These are phyloP conservation scores for Exophiala sp. DNA, from an alignment of 2,329 filamentous ascomycete genomes.

Conservation along the genomic window DNA sequence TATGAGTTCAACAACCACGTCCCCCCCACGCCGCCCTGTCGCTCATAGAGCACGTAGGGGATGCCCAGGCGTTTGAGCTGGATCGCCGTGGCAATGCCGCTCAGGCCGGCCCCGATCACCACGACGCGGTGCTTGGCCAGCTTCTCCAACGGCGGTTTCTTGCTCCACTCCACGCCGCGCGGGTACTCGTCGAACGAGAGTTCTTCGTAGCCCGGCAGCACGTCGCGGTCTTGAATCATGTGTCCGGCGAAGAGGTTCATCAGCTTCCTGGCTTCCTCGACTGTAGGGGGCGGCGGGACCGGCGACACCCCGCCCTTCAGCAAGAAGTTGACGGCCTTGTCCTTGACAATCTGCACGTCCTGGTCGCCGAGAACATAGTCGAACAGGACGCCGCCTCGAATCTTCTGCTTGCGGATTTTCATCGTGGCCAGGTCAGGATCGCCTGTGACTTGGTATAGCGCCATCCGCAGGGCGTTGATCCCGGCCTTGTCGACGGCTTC, in stretches of 20 bases:
- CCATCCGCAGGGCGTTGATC: conserved; percentile 1
- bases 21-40: conserved; percentile 30
- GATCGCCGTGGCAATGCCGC: conserved; percentile 37
- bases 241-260: not conserved
- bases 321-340: not conserved
- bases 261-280: not conserved
- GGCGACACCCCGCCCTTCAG: not conserved
- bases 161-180: conserved; percentile 1
- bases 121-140: not conserved
- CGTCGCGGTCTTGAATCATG: not conserved
- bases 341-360: not conserved
- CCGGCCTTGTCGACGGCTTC: not conserved
- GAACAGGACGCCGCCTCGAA: not conserved
- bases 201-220: not conserved
- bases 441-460: not conserved
- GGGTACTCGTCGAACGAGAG: conserved; percentile 1
- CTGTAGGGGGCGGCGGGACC: not conserved
- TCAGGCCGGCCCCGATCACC: conserved; percentile 38
- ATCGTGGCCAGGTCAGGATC: not conserved
- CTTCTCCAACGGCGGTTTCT: not conserved
- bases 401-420: not conserved
- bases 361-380: not conserved
- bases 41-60: conserved; percentile 27
- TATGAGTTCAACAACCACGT: conserved; percentile 31
- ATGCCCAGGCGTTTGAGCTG: conserved; percentile 20